Evolutionary conservation across 192 early-diverging fungal species (phyloP).

Genomic region (Dimargaris cristalligena): DNA sequence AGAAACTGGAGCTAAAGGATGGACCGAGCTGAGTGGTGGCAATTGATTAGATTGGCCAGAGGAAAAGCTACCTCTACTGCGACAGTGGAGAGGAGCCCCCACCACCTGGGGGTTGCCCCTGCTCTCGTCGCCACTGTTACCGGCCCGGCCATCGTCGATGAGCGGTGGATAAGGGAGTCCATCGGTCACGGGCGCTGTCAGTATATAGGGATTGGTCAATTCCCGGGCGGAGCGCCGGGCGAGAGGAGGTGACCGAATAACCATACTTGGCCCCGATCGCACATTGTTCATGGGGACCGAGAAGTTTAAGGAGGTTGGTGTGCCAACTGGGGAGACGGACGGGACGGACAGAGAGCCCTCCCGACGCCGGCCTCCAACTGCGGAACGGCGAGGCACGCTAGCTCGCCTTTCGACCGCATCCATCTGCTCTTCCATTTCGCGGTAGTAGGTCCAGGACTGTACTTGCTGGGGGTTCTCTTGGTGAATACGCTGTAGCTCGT

Average conservation of each 20-base stretch:
- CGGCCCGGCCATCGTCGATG: not conserved
- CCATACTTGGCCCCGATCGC: not conserved
- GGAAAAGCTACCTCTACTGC: constrained; percentile 1
- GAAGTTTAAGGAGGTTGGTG: not conserved
- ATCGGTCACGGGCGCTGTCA: not conserved
- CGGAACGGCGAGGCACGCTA: not conserved
- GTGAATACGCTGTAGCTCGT: constrained; percentile 6
- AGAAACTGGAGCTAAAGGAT: not conserved
- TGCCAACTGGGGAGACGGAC: not conserved
- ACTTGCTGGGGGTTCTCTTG: constrained; percentile 4
- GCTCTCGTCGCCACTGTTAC: not conserved
- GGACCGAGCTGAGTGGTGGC: not conserved
- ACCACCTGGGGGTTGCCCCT: not conserved
- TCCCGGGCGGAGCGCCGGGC: not conserved
- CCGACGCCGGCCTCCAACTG: not conserved
- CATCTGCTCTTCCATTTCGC: constrained; percentile 9
- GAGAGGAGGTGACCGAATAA: not conserved
- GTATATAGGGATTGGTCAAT: not conserved
- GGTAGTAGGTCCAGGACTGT: constrained; percentile 5
- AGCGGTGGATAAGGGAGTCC: not conserved
- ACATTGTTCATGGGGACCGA: not conserved
- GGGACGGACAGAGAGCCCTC: constrained; percentile 5
- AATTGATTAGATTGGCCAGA: not conserved
- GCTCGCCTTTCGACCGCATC: constrained; percentile 1
- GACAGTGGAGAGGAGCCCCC: not conserved